A percentile compares a stretch with the other conserved stretches of the same genome.
These are phyloP conservation scores for Talaromyces amestolkiae DNA, from an alignment of 2,329 filamentous ascomycete species.

Conservation along the genomic window DNA sequence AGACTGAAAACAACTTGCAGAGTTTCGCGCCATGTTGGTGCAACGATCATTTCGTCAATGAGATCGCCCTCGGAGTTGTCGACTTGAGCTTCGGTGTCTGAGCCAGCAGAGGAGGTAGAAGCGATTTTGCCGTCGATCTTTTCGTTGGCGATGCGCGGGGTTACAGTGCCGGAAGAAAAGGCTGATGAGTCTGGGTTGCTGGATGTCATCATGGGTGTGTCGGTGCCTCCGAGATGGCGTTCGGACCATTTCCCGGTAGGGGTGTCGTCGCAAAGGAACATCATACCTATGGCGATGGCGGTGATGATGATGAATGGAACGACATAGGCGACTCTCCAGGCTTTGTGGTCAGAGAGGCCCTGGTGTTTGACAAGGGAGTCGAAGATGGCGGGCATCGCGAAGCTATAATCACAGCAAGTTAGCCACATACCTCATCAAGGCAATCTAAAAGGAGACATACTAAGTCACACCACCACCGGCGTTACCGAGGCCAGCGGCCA, in stretches of 20 bases:
- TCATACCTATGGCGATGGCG: slow-evolving; percentile 62
- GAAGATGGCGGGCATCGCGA: slow-evolving; percentile 87
- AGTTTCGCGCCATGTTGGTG: slow-evolving; percentile 61
- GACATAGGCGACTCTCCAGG: slow-evolving; percentile 82
- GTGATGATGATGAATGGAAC: slow-evolving; percentile 78
- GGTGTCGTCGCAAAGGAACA: slow-evolving; percentile 75
- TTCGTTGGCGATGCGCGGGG: slow-evolving; percentile 27
- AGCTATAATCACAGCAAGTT: slow-evolving; percentile 42
- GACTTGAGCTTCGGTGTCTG: slow-evolving; percentile 40
- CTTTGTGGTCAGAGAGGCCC: slow-evolving; percentile 62
- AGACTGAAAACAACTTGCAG: slow-evolving; percentile 62
- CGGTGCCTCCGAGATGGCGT: slow-evolving; percentile 55
- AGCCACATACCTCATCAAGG: background rate
- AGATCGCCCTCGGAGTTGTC: slow-evolving; percentile 41
- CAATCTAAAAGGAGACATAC: slow-evolving; percentile 23
- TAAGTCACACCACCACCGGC: slow-evolving; percentile 88
- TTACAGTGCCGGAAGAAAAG: slow-evolving; percentile 24
- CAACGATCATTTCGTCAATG: slow-evolving; percentile 59
- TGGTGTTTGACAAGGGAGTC: slow-evolving; percentile 65
- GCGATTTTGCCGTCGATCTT: slow-evolving; percentile 24
- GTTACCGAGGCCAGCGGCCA: slow-evolving; percentile 83
- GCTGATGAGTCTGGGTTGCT: background rate
- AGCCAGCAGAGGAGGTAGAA: background rate
- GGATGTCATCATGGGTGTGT: slow-evolving; percentile 34
- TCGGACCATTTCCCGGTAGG: slow-evolving; percentile 80